Evolutionary conservation across 768 basidiomycete genomes (phyloP).

Genomic region (Boletus rubroflammeus): DNA sequence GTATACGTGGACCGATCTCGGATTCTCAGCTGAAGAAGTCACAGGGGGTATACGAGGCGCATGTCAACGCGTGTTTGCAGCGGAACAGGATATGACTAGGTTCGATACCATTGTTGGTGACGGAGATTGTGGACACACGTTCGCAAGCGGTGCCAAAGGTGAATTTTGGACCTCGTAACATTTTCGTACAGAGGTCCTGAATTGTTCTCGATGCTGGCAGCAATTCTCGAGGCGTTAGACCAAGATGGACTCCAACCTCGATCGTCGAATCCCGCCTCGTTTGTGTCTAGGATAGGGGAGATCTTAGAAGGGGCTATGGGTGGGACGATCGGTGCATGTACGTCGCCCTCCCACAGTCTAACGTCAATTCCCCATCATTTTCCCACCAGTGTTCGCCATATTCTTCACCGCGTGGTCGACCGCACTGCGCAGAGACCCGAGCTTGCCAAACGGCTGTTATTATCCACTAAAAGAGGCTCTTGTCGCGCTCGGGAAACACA

Average conservation of each 20-base stretch:
- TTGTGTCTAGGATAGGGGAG: conserved; percentile 36
- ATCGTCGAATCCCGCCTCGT: conserved; percentile 11
- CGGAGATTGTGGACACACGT: conserved; percentile 61
- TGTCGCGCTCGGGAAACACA: conserved; percentile 36
- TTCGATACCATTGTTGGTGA: conserved; percentile 62
- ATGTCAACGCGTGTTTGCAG: conserved; percentile 40
- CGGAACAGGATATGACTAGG: conserved; percentile 50
- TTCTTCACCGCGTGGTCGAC: conserved; percentile 39
- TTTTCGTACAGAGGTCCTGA: not conserved
- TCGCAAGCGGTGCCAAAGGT: conserved; percentile 46
- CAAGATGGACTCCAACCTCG: conserved; percentile 21
- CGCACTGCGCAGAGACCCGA: conserved; percentile 4
- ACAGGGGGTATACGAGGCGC: conserved; percentile 26
- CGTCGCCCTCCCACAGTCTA: conserved; percentile 25
- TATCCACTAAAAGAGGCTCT: conserved; percentile 28
- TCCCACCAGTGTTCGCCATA: conserved; percentile 39
- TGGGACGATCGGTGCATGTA: conserved; percentile 51
- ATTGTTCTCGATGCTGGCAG: conserved; percentile 7
- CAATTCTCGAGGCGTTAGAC: conserved; percentile 34
- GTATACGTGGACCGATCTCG: conserved; percentile 8
- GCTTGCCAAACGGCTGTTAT: not conserved
- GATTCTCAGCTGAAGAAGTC: conserved; percentile 11
- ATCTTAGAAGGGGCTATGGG: conserved; percentile 50
- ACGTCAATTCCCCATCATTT: not conserved
- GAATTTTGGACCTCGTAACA: not conserved